These are phyloP conservation scores for Emydomyces testavorans DNA, from an alignment of 2,329 filamentous ascomycete species.

Conservation along the genomic window DNA sequence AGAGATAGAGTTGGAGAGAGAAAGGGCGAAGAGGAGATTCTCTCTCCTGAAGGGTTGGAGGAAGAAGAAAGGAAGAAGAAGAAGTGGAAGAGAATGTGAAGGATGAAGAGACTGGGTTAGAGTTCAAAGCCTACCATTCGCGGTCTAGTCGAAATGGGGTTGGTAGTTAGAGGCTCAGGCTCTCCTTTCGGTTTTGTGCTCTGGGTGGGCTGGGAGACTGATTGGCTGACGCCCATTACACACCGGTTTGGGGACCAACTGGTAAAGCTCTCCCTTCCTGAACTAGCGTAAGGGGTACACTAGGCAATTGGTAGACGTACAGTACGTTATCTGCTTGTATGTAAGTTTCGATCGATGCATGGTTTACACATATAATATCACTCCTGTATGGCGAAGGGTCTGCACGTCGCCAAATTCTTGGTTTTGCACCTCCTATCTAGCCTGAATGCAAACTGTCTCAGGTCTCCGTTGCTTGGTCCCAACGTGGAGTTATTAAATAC, in stretches of 20 bases:
- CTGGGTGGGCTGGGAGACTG: constrained; percentile 9
- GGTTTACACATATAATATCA: neutral
- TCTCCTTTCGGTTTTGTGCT: constrained; percentile 14
- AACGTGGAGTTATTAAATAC: neutral
- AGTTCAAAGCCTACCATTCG: constrained; percentile 21
- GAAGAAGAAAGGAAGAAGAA: constrained; percentile 17
- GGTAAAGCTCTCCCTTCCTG: neutral
- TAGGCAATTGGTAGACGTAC: neutral
- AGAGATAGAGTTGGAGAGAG: constrained; percentile 9
- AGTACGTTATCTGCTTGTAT: neutral
- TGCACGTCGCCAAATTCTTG: neutral
- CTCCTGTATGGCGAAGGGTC: neutral
- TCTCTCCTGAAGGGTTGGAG: constrained; percentile 15
- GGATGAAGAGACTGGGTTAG: constrained; percentile 24
- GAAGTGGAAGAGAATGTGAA: constrained; percentile 20
- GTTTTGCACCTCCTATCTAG: neutral
- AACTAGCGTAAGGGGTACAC: constrained; percentile 1
- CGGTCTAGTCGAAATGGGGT: constrained; percentile 27
- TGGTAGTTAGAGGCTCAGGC: constrained; percentile 22
- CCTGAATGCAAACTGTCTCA: constrained; percentile 10
- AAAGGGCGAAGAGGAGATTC: constrained; percentile 9
- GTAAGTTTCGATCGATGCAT: constrained; percentile 1
- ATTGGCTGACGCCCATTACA: constrained; percentile 14
- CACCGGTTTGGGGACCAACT: constrained; percentile 7
- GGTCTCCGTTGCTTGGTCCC: neutral